Base-by-base conservation (phyloP, 1,284 basidiomycete species). In the Mycena sp. region DNA sequence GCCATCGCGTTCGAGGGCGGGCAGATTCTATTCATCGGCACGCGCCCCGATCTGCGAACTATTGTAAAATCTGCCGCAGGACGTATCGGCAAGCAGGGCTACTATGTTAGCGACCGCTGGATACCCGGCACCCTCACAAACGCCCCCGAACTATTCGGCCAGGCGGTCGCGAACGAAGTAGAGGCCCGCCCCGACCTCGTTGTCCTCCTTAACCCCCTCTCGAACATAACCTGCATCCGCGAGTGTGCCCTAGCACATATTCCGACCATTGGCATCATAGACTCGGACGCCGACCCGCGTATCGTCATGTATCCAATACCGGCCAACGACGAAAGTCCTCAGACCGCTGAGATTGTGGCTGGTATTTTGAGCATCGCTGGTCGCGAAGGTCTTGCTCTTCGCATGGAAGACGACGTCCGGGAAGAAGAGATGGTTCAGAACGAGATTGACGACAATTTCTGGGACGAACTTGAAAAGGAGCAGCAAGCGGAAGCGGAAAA, bases 301-400 rank as follows among this genome's bases (percentile, higher is more conserved):
- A 87, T 96, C 48, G 97, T 99, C 72, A 99, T 98, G 87, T 99
- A 99, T 82, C 94, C 98, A 46, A 98, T 99, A 78, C 97, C 97
- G 1, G 97, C 96, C 50, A 99, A 99, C 82, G 97, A 99, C 84
- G 97, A 99, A 83, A 95, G 92, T 79, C 88, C 93, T 11, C 90
- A 96, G 66, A 94, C 96, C 22, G 94, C 95, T 57, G 97, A 99
- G 79, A 85, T 99, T 46, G 89, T 99, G 73, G 90, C 93, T 3
- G 97, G 96, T 34, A 90, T 99, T 10, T 85, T 99, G 65, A 96
- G 95, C 76, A 90, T 98, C 75, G 98, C 98, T 0, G 98, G 96
- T 6, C 86, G 91, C 76, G 95, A 97, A 79, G 96, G 96, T 48
- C 84, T 90, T 68, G 86, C 83, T 61, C 78, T 87, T 62, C 80